phyloP scores from a whole-genome alignment of 805 yeast species.

The Brettanomyces sp. region DNA sequence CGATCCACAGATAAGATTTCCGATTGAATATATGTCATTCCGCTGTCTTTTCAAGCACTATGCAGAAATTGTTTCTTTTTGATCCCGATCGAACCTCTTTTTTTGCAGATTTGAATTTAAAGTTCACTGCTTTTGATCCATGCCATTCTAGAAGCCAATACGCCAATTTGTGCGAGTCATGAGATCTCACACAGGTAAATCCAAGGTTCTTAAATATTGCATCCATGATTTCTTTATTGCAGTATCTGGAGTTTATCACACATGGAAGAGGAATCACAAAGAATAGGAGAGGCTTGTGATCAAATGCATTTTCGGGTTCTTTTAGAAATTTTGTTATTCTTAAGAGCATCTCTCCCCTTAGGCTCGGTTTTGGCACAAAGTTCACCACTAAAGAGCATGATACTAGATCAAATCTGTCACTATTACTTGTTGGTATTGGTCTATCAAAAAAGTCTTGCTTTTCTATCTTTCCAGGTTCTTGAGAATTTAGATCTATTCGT shows the following conservation, averaged over 20 bases:
- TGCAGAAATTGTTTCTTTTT: slow-evolving; percentile 62
- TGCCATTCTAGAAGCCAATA: slow-evolving; percentile 59
- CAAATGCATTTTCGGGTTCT: slow-evolving; percentile 15
- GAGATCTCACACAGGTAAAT: slow-evolving; percentile 33
- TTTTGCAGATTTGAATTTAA: slow-evolving; percentile 26
- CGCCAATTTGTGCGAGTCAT: slow-evolving; percentile 61
- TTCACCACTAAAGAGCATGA: slow-evolving; percentile 85
- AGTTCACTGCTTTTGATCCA: slow-evolving; percentile 17
- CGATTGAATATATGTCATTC: slow-evolving; percentile 1
- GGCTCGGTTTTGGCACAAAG: slow-evolving; percentile 66
- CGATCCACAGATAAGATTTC: neutral
- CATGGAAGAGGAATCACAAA: slow-evolving; percentile 88
- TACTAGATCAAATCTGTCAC: slow-evolving; percentile 50
- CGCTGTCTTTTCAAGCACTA: slow-evolving; percentile 22
- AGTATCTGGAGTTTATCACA: slow-evolving; percentile 71
- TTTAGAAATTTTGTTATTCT: slow-evolving; percentile 49
- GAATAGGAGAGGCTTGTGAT: slow-evolving; percentile 39
- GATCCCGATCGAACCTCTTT: slow-evolving; percentile 47
- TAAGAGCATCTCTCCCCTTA: slow-evolving; percentile 70
- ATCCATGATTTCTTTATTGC: slow-evolving; percentile 18
- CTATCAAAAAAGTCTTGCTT: slow-evolving; percentile 83
- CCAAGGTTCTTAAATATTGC: slow-evolving; percentile 53
- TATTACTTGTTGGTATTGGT: slow-evolving; percentile 40
- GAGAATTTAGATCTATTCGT: slow-evolving; percentile 76
- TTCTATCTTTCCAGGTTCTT: slow-evolving; percentile 50